Evolutionary conservation across 108 stramenopile species (phyloP).

Genomic region (Bacterosira constricta): DNA sequence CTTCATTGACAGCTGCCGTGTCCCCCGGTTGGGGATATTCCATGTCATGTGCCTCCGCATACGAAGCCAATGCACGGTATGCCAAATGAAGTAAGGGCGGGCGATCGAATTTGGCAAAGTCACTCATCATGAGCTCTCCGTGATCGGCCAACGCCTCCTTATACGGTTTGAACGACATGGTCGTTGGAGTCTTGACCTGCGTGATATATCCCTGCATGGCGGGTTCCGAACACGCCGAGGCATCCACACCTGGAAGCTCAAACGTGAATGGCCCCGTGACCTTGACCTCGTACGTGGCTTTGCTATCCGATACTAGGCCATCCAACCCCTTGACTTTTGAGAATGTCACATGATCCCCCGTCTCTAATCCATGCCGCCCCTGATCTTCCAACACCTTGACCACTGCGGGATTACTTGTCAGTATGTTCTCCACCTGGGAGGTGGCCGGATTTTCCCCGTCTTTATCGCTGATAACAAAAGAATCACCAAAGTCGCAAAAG

Average conservation of each 20-base stretch:
- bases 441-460: slow-evolving; percentile 93
- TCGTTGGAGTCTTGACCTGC: slow-evolving; percentile 92
- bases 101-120: slow-evolving; percentile 98
- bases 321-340: slow-evolving; percentile 83
- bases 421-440: slow-evolving; percentile 87
- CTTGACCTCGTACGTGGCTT: slow-evolving; percentile 69
- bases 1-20: slow-evolving; percentile 62
- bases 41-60: slow-evolving; percentile 55
- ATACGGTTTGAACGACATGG: slow-evolving; percentile 85
- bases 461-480: slow-evolving; percentile 88
- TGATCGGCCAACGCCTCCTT: slow-evolving; percentile 74
- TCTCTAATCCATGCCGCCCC: slow-evolving; percentile 94
- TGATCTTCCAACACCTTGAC: slow-evolving; percentile 97
- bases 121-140: slow-evolving; percentile 93
- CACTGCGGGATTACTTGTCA: slow-evolving; percentile 77
- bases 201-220: slow-evolving; percentile 92
- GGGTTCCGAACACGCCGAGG: slow-evolving; percentile 39
- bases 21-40: slow-evolving; percentile 87
- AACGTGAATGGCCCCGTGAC: slow-evolving; percentile 94
- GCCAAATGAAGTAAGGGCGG: slow-evolving; percentile 87
- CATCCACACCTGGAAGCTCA: slow-evolving; percentile 77
- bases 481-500: slow-evolving; percentile 97
- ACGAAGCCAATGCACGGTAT: slow-evolving; percentile 83
- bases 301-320: slow-evolving; percentile 60
- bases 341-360: slow-evolving; percentile 93